phyloP scores from a whole-genome alignment of 1,284 basidiomycete species.

The Ceratorhiza oryzae-sativae region DNA sequence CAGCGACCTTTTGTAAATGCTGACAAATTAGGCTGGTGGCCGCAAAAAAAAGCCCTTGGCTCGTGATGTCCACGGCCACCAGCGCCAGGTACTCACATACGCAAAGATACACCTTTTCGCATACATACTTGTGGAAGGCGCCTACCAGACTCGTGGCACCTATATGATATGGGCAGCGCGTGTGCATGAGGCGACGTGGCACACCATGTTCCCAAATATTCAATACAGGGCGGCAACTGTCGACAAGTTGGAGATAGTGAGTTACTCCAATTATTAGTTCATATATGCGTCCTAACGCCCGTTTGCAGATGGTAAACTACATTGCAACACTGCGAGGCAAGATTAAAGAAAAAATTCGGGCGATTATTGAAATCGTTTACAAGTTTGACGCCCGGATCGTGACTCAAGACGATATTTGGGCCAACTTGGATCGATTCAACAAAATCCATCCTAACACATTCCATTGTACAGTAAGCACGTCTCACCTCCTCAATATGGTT shows the following conservation, averaged over 20 bases:
- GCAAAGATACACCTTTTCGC: slow-evolving; percentile 19
- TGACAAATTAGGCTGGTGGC: background rate
- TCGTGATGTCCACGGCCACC: background rate
- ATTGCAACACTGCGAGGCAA: slow-evolving; percentile 22
- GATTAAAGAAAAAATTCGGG: background rate
- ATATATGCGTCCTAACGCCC: background rate
- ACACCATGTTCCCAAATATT: background rate
- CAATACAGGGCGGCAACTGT: background rate
- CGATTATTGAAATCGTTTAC: background rate
- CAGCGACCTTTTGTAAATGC: no score
- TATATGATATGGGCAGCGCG: background rate
- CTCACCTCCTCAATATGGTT: no score
- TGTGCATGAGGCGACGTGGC: slow-evolving; percentile 14
- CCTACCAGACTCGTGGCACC: background rate
- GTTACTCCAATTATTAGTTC: background rate
- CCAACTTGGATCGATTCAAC: slow-evolving; percentile 9
- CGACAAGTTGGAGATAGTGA: slow-evolving; percentile 6
- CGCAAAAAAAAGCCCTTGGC: slow-evolving; percentile 29
- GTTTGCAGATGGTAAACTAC: slow-evolving; percentile 15
- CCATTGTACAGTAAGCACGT: slow-evolving; percentile 11
- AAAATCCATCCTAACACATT: slow-evolving; percentile 5
- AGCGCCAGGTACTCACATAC: background rate
- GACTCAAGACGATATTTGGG: background rate
- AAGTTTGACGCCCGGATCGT: background rate
- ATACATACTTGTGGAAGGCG: background rate